Conservation (phyloP, 2,329 filamentous ascomycete genomes). For the Stemphylium beticola region DNA sequence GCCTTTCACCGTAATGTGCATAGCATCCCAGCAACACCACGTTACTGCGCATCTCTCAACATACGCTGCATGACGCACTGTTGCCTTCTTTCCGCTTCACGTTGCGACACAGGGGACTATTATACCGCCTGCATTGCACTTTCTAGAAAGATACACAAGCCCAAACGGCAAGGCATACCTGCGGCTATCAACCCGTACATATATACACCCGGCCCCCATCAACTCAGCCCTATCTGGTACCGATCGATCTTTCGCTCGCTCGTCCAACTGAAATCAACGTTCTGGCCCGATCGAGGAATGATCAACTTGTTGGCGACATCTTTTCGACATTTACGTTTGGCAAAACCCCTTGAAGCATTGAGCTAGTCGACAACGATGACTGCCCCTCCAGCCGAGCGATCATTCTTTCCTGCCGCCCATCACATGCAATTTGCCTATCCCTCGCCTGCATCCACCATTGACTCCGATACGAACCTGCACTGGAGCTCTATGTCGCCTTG, state of each 20-base stretch:
- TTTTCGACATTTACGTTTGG: conserved; percentile 4
- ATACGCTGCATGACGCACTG: conserved; percentile 26
- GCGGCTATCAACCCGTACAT: conserved; percentile 5
- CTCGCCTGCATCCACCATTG: conserved; percentile 30
- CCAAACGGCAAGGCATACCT: conserved; percentile 4
- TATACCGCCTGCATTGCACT: conserved; percentile 12
- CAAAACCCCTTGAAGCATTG: conserved; percentile 7
- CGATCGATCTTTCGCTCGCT: conserved; percentile 16
- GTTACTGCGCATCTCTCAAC: conserved; percentile 24
- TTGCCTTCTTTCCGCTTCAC: conserved; percentile 7
- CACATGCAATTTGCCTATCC: conserved; percentile 26
- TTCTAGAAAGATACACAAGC: conserved; percentile 14
- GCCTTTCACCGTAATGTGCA: conserved; percentile 20
- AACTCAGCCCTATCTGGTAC: conserved; percentile 29
- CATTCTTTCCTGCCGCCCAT: conserved; percentile 30
- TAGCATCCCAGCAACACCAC: neutral
- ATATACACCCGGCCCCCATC: conserved; percentile 24
- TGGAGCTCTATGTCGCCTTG: conserved; percentile 35
- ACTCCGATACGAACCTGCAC: conserved; percentile 26
- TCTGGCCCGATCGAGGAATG: conserved; percentile 13
- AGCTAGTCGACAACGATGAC: conserved; percentile 28
- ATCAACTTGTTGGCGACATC: conserved; percentile 7
- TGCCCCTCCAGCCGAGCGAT: conserved; percentile 28
- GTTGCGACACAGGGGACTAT: conserved; percentile 3
- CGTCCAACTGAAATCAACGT: neutral